Base-by-base conservation (phyloP, 306 rosid species). In the Cucurbita pepo region DNA sequence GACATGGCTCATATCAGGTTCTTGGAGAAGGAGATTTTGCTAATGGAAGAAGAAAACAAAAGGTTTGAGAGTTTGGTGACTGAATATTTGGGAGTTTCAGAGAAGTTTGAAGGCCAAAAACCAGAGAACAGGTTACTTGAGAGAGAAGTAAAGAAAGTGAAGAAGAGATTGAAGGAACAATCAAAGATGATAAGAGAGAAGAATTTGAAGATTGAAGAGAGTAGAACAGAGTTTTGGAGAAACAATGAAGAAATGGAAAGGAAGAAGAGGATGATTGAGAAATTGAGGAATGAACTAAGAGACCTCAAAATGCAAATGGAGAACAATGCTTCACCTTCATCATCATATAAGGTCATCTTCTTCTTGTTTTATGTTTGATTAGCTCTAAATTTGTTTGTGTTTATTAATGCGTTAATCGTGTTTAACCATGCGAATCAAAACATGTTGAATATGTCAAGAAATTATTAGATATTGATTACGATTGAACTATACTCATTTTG, bases 21-120 rank as follows among this genome's bases (percentile, higher is more conserved):
- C 60, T 78, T 93, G 79, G 82, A 85, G 15, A 86, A 40, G 69
- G 94, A 87, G 83, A 67, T 78, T 77, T 76, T 85, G 10, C 56
- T 75, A 48, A 58, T 79, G 82, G 89, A 82, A 80, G 80, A 38
- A 7, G 90, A 82, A 72, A 83, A 69, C 34, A 62, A 22, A 40
- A 87, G 71, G 77, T 72, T 88, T 77, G 85, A 79, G 76, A 76
- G 72, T 55, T 81, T 86, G 40, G 73, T 81, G 0, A 44, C 52
- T 3, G 87, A 83, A 56, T 83, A 72, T 52, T 8, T 80, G 55
- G 82, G 56, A 77, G 78, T 79, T 47, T 15, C 79, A 65, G 87
- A 79, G 78, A 79, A 82, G 13, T 56, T 84, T 40, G 86, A 88
- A 67, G 47, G 73, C 57, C 78, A 78, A 87, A 85, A 79, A 82